Evolutionary conservation across 805 yeast genomes (phyloP).

Genomic region (Candida tammaniensis): DNA sequence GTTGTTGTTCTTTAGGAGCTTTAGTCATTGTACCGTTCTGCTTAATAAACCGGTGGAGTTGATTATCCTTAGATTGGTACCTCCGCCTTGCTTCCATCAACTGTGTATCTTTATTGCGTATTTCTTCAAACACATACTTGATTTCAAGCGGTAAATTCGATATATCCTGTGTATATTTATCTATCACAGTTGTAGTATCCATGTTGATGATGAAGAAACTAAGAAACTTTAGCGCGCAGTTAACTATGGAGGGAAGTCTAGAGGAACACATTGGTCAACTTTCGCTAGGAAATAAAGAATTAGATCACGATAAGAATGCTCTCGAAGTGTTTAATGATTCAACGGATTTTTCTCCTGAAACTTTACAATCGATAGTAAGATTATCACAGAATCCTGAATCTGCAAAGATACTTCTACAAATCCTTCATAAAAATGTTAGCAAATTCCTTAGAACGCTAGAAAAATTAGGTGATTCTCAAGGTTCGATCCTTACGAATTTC

Average conservation of each 20-base stretch:
- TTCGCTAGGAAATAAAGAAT: neutral
- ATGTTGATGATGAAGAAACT: constrained; percentile 33
- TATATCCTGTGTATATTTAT: constrained; percentile 54
- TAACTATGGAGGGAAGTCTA: neutral
- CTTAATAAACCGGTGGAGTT: constrained; percentile 76
- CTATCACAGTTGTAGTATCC: constrained; percentile 82
- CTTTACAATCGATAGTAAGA: constrained; percentile 4
- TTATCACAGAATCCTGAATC: constrained; percentile 12
- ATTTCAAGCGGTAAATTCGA: constrained; percentile 88
- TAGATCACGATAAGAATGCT: neutral
- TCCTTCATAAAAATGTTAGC: constrained; percentile 17
- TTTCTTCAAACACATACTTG: constrained; percentile 74
- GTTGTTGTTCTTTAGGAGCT: constrained; percentile 75
- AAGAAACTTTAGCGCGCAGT: neutral
- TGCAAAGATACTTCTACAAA: constrained; percentile 13
- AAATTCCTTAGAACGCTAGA: constrained; percentile 15
- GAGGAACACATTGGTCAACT: neutral
- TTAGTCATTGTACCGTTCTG: constrained; percentile 78
- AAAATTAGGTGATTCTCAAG: constrained; percentile 15
- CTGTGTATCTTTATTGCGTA: constrained; percentile 64
- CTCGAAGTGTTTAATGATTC: neutral
- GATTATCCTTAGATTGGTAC: constrained; percentile 69
- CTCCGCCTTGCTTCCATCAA: constrained; percentile 65
- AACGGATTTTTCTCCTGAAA: neutral
- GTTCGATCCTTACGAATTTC: constrained; percentile 15